Percentiles rank a stretch among this genome's conserved stretches.
Evolutionary conservation across 1,284 basidiomycete genomes (phyloP).

Genomic region (Gymnopus androsaceus): DNA sequence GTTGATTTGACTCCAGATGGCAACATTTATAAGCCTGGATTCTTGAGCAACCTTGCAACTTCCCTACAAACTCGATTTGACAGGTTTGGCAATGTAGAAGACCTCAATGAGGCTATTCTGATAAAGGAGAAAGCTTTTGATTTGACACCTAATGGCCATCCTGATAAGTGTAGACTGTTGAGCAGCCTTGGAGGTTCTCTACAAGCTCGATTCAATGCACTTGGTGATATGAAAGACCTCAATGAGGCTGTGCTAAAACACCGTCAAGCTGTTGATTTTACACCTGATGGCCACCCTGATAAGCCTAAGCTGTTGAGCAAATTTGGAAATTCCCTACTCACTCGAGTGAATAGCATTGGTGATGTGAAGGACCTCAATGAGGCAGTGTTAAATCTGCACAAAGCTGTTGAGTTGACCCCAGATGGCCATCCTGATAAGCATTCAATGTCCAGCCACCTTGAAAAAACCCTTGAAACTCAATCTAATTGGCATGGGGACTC

Average conservation of each 20-base stretch:
- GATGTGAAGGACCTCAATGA: too few relatives aligned
- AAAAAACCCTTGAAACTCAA: neutral
- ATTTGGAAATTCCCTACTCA: constrained; percentile 10
- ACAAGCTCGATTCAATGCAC: constrained; percentile 7
- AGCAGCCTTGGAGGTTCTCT: neutral
- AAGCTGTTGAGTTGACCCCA: neutral
- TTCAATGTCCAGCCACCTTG: neutral
- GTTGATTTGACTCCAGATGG: too few relatives aligned
- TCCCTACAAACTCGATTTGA: too few relatives aligned
- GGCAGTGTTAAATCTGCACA: too few relatives aligned
- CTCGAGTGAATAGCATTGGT: neutral
- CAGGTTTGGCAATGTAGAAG: too few relatives aligned
- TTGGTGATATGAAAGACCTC: constrained; percentile 18
- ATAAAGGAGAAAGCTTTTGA: neutral
- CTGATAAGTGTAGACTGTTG: neutral
- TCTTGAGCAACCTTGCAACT: too few relatives aligned
- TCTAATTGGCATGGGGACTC: neutral
- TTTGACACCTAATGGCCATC: neutral
- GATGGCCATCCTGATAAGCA: neutral
- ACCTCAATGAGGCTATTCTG: neutral
- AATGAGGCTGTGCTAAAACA: too few relatives aligned
- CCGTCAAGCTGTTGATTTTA: constrained; percentile 12
- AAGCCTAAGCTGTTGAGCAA: constrained; percentile 9
- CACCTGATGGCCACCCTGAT: constrained; percentile 10
- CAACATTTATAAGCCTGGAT: too few relatives aligned